A percentile compares a stretch with the other conserved stretches of the same genome.
Evolutionary conservation across 768 basidiomycete species (phyloP).

Genomic region (Suillus bovinus): DNA sequence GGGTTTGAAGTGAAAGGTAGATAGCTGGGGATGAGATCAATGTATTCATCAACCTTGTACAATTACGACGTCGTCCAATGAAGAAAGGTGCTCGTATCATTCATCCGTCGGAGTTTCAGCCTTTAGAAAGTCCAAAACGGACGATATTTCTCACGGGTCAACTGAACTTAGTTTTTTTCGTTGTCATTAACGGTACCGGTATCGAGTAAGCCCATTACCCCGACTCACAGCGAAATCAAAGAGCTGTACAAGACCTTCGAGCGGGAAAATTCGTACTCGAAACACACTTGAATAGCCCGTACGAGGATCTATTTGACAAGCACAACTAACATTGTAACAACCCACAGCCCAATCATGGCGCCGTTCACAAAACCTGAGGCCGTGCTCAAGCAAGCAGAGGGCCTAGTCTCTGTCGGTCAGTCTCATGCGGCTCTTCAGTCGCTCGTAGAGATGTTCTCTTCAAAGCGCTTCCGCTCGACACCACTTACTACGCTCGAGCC

Average conservation of each 20-base stretch:
- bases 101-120: not conserved
- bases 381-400: slow-evolving; percentile 90
- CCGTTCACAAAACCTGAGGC: slow-evolving; percentile 91
- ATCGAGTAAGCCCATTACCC: slow-evolving; percentile 2
- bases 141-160: slow-evolving; percentile 4
- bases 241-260: slow-evolving; percentile 2
- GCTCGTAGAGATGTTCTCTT: slow-evolving; percentile 88
- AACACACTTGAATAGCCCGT: not conserved
- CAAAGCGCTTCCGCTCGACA: slow-evolving; percentile 92
- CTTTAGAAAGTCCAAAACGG: not conserved
- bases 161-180: slow-evolving; percentile 15
- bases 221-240: slow-evolving; percentile 7
- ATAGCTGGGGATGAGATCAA: not conserved
- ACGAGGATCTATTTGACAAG: no score
- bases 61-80: slow-evolving; percentile 1
- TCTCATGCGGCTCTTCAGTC: slow-evolving; percentile 88
- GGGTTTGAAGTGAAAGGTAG: slow-evolving; percentile 41
- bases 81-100: not conserved
- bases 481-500: slow-evolving; percentile 89
- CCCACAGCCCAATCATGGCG: slow-evolving; percentile 55
- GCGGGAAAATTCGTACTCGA: not conserved
- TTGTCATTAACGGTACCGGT: slow-evolving; percentile 5
- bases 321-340: not conserved
- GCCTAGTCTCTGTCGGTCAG: slow-evolving; percentile 90
- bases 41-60: slow-evolving; percentile 4